Percentiles rank a stretch among this genome's conserved stretches.
These are phyloP conservation scores for Colletotrichum salicis DNA, from an alignment of 2,329 filamentous ascomycete species.

Conservation along the genomic window DNA sequence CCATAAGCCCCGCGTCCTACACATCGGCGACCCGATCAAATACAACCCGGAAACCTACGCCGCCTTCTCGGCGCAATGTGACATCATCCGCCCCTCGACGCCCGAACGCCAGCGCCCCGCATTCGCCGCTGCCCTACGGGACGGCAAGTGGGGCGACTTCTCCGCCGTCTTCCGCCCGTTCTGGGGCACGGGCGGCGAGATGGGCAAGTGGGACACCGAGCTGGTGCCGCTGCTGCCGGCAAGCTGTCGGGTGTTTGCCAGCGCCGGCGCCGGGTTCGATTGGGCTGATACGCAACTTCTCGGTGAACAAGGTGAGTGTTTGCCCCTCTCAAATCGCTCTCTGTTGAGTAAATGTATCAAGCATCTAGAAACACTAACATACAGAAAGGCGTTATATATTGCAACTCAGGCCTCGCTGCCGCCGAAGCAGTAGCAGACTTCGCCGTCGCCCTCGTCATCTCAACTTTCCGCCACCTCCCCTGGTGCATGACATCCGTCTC, in stretches of 20 bases:
- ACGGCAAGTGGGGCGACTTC: conserved; percentile 66
- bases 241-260: conserved; percentile 70
- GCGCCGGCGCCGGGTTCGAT: conserved; percentile 73
- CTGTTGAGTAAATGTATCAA: not conserved
- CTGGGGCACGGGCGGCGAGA: conserved; percentile 73
- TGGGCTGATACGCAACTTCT: conserved; percentile 72
- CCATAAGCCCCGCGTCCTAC: conserved; percentile 69
- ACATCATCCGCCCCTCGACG: conserved; percentile 61
- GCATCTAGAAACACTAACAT: not conserved
- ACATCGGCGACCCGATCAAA: conserved; percentile 74
- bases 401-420: conserved; percentile 76
- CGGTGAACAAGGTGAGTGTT: conserved; percentile 64
- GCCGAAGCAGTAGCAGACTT: conserved; percentile 80
- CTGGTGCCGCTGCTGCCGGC: conserved; percentile 65
- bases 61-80: conserved; percentile 55
- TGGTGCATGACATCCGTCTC: conserved; percentile 65
- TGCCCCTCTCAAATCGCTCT: not conserved
- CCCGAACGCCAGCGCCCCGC: conserved; percentile 61
- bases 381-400: conserved; percentile 70
- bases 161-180: conserved; percentile 68
- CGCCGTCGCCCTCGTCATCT: conserved; percentile 74
- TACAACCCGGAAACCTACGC: conserved; percentile 61
- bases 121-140: conserved; percentile 60
- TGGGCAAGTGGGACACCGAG: conserved; percentile 72
- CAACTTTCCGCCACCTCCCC: conserved; percentile 74